phyloP scores from a whole-genome alignment of 1,284 basidiomycete species.

The Fistulinella cinereoalba region DNA sequence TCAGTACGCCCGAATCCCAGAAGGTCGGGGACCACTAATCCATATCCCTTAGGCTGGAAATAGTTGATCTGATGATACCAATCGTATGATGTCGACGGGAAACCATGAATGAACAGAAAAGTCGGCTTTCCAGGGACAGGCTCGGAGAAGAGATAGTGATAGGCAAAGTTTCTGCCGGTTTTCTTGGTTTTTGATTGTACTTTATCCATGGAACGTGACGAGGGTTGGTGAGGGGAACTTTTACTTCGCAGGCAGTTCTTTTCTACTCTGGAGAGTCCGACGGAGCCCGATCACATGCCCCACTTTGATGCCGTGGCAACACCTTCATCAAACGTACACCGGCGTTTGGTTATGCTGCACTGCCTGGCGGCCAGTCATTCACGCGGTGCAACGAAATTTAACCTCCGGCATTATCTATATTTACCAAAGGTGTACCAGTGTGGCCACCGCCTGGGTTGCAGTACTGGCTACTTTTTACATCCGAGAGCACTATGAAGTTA shows the following conservation, averaged over 20 bases:
- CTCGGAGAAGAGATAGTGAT: slow-evolving; percentile 31
- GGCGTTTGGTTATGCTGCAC: slow-evolving; percentile 20
- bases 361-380: slow-evolving; percentile 6
- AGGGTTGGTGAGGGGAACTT: not conserved
- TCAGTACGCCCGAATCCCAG: slow-evolving; percentile 48
- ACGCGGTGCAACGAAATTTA: too few species aligned
- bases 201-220: slow-evolving; percentile 23
- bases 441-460: too few species aligned
- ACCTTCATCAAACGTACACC: slow-evolving; percentile 22
- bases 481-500: too few species aligned
- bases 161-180: slow-evolving; percentile 25
- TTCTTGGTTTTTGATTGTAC: slow-evolving; percentile 26
- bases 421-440: too few species aligned
- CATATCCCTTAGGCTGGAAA: slow-evolving; percentile 44
- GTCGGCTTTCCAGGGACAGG: slow-evolving; percentile 33
- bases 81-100: slow-evolving; percentile 42
- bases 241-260: not conserved
- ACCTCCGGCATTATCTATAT: too few species aligned
- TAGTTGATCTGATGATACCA: slow-evolving; percentile 45
- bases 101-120: slow-evolving; percentile 47
- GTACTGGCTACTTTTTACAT: too few species aligned
- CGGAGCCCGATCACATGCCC: slow-evolving; percentile 12
- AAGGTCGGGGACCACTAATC: slow-evolving; percentile 49
- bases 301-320: slow-evolving; percentile 15
- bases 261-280: slow-evolving; percentile 12